phyloP scores from a whole-genome alignment of 1,284 basidiomycete species.

The Rhodotorula sp. region DNA sequence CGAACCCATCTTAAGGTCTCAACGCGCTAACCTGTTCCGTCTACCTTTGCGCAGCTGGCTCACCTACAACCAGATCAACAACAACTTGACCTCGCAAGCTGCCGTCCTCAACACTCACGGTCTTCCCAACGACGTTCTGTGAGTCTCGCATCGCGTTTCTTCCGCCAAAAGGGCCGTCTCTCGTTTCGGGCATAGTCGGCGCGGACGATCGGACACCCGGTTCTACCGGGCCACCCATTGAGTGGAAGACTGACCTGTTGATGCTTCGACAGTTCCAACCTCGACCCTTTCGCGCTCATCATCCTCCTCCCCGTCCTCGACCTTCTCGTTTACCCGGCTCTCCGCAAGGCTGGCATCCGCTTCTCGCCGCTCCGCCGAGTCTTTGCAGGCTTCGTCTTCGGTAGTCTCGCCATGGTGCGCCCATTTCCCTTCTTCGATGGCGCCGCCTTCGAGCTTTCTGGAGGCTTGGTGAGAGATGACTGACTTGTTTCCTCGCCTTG shows the following conservation, averaged over 20 bases:
- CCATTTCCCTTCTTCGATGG: not conserved
- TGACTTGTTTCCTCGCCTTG: too few species aligned
- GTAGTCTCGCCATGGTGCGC: constrained; percentile 55
- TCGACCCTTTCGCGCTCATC: constrained; percentile 45
- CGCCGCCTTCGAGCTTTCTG: too few species aligned
- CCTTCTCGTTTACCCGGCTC: constrained; percentile 63
- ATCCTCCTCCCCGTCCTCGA: constrained; percentile 49
- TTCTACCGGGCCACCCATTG: too few species aligned
- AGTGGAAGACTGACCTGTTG: too few species aligned
- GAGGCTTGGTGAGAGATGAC: too few species aligned
- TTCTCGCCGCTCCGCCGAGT: constrained; percentile 74
- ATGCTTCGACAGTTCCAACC: constrained; percentile 38
- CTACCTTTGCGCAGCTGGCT: constrained; percentile 55
- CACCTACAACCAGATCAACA: constrained; percentile 55
- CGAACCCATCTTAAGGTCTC: not conserved
- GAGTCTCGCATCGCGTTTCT: too few species aligned
- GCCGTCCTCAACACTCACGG: constrained; percentile 42
- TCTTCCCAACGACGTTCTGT: constrained; percentile 49
- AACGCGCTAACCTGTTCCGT: too few species aligned
- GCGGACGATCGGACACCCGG: too few species aligned
- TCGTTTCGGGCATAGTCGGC: too few species aligned
- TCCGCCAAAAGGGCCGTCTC: too few species aligned
- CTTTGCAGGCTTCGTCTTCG: constrained; percentile 66
- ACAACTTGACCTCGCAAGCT: constrained; percentile 36
- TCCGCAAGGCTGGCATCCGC: constrained; percentile 63